phyloP scores from a whole-genome alignment of 1,284 basidiomycete genomes.

The Austropuccinia psidii region DNA sequence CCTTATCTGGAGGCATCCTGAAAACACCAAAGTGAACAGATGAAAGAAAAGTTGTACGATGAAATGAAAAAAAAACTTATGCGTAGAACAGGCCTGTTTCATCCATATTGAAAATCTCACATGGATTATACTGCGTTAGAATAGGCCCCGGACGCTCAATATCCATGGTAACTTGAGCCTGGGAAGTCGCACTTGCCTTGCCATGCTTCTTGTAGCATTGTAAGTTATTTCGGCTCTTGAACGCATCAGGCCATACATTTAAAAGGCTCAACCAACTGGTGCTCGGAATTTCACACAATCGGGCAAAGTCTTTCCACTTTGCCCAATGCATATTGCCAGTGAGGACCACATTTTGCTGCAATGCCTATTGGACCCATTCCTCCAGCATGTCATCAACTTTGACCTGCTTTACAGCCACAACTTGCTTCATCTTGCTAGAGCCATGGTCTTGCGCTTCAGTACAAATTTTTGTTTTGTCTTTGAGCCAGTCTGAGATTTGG shows the following conservation, averaged over 20 bases:
- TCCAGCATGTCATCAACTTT: background rate
- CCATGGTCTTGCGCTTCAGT: background rate
- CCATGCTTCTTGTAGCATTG: background rate
- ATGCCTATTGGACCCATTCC: background rate
- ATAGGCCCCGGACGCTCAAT: background rate
- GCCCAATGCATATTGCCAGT: background rate
- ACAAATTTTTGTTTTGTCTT: slow-evolving; percentile 18
- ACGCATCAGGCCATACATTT: slow-evolving; percentile 1
- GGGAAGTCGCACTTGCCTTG: background rate
- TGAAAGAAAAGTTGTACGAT: background rate
- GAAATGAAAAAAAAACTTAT: background rate
- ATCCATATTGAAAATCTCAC: slow-evolving; percentile 1
- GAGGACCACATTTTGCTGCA: background rate
- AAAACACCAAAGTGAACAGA: background rate
- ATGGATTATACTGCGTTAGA: background rate
- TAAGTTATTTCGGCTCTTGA: slow-evolving; percentile 7
- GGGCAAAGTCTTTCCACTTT: slow-evolving; percentile 18
- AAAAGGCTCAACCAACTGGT: slow-evolving; percentile 8
- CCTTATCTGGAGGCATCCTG: slow-evolving; percentile 29
- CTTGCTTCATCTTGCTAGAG: background rate
- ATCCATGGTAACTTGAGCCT: background rate
- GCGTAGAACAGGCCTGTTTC: slow-evolving; percentile 10
- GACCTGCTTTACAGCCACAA: background rate
- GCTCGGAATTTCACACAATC: background rate
- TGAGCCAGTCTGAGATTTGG: slow-evolving; percentile 22